These are phyloP conservation scores for Citeromyces hawaiiensis DNA, from an alignment of 1,139 yeast species.

Conservation along the genomic window DNA sequence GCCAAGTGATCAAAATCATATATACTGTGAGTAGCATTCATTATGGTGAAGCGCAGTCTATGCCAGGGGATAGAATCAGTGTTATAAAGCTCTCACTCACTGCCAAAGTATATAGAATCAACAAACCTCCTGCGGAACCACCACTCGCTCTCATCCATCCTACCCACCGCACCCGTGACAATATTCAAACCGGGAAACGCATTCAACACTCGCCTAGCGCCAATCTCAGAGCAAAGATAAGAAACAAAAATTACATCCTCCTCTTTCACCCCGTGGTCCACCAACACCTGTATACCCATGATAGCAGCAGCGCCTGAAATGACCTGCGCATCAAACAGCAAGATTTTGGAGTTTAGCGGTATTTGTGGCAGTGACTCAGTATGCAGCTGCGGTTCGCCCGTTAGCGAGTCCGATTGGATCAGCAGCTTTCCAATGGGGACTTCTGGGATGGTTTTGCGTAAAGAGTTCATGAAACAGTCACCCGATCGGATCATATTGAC, in stretches of 20 bases:
- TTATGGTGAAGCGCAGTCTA: no score
- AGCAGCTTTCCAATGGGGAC: slow-evolving; percentile 70
- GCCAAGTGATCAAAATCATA: no score
- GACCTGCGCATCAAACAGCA: slow-evolving; percentile 77
- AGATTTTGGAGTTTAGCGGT: slow-evolving; percentile 27
- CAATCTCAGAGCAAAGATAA: slow-evolving; percentile 71
- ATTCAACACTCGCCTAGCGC: slow-evolving; percentile 57
- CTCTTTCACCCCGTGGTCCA: slow-evolving; percentile 66
- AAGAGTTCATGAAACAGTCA: slow-evolving; percentile 74
- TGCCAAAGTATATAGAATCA: slow-evolving; percentile 1
- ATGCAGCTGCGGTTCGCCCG: slow-evolving; percentile 92
- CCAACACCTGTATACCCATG: slow-evolving; percentile 82
- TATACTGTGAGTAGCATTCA: no score
- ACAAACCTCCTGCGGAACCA: slow-evolving; percentile 1
- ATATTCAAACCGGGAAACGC: slow-evolving; percentile 55
- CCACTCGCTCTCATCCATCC: not conserved
- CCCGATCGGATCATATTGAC: slow-evolving; percentile 83
- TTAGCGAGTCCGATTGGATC: slow-evolving; percentile 74
- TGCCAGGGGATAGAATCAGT: no score
- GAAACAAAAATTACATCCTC: slow-evolving; percentile 56
- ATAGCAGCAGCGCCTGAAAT: slow-evolving; percentile 90
- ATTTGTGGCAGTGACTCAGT: slow-evolving; percentile 43
- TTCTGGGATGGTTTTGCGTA: slow-evolving; percentile 65
- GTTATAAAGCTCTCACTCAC: not conserved
- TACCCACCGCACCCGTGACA: slow-evolving; percentile 39